Conservation (phyloP, 805 yeast genomes). For the Pichia rugopelliculosa region DNA sequence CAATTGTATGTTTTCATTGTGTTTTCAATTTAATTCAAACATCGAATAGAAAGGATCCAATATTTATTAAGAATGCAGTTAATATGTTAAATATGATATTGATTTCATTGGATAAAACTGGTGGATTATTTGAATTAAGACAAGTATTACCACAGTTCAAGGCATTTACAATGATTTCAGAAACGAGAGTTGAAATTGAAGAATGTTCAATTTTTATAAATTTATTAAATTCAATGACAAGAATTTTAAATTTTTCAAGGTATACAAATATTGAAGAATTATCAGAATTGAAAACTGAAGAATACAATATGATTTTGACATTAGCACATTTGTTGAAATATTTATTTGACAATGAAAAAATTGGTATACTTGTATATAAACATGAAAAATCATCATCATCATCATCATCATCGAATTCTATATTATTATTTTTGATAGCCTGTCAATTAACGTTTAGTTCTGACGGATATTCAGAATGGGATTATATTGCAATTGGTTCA, state of each 20-base stretch:
- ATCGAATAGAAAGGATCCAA: not conserved
- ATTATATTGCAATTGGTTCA: conserved; percentile 5
- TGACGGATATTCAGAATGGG: not conserved
- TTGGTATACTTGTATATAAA: conserved; percentile 1
- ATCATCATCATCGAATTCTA: not conserved
- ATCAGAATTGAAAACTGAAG: not conserved
- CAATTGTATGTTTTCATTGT: conserved; percentile 10
- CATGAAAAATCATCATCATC: not conserved
- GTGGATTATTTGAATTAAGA: conserved; percentile 1
- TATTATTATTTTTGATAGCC: conserved; percentile 1
- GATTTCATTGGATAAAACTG: not conserved
- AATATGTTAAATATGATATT: conserved; percentile 1
- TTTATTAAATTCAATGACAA: not conserved
- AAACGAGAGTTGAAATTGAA: not conserved
- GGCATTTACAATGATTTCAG: not conserved
- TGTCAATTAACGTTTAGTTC: conserved; percentile 6
- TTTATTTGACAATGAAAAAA: conserved; percentile 4
- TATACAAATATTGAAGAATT: conserved; percentile 1
- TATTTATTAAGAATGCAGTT: not conserved
- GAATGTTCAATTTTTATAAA: not conserved
- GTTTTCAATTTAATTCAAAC: conserved; percentile 3
- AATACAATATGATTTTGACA: not conserved
- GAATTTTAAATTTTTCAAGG: not conserved
- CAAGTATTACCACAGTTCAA: conserved; percentile 6
- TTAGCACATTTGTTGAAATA: not conserved